Evolutionary conservation across 1,139 yeast genomes (phyloP).

Genomic region (Hemisphaericaspora subhashii): DNA sequence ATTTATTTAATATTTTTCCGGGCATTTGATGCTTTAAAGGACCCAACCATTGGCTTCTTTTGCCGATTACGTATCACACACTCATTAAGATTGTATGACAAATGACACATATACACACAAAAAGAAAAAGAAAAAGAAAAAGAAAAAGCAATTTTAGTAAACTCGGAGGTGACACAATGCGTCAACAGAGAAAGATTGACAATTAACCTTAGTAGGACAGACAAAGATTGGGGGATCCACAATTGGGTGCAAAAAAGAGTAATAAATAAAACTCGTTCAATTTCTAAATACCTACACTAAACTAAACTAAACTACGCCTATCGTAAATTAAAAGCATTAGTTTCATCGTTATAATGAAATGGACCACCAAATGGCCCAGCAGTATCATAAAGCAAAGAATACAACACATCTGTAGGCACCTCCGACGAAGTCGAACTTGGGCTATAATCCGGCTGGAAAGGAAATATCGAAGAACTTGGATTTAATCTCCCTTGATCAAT

Average conservation of each 20-base stretch:
- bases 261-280: background rate
- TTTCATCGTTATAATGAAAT: constrained; percentile 12
- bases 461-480: constrained; percentile 4
- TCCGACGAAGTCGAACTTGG: constrained; percentile 8
- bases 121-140: too few species aligned
- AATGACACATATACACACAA: background rate
- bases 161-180: too few species aligned
- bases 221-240: too few species aligned
- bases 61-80: background rate
- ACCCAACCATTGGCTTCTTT: background rate
- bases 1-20: too few species aligned
- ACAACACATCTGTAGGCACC: constrained; percentile 15
- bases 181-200: too few species aligned
- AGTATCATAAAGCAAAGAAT: constrained; percentile 14
- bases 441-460: constrained; percentile 6
- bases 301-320: too few species aligned
- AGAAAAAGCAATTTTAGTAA: too few species aligned
- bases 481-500: constrained; percentile 1
- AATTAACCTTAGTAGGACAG: too few species aligned
- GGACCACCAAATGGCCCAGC: constrained; percentile 17
- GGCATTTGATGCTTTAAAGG: too few species aligned
- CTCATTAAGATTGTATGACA: too few species aligned
- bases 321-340: constrained; percentile 4
- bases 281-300: background rate
- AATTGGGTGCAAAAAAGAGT: background rate